These are phyloP conservation scores for Penicillium waksmanii DNA, from an alignment of 495 filamentous ascomycete genomes.

Conservation along the genomic window DNA sequence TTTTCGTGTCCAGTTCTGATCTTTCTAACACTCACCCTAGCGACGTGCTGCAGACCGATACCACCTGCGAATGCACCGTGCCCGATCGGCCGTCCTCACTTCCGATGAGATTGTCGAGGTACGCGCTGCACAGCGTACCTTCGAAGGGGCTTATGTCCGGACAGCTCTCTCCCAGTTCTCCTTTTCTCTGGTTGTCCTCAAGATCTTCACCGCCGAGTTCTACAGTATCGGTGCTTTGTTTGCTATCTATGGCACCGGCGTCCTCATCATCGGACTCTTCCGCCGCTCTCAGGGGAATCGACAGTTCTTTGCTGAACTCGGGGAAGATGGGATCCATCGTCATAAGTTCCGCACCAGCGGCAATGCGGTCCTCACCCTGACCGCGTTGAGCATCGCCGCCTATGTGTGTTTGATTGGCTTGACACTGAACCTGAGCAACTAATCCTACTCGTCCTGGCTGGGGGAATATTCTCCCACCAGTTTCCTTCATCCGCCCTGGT, in stretches of 20 bases:
- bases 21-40: constrained; percentile 23
- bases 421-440: constrained; percentile 59
- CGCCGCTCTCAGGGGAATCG: constrained; percentile 86
- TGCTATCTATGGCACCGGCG: constrained; percentile 84
- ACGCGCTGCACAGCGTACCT: constrained; percentile 91
- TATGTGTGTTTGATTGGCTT: constrained; percentile 81
- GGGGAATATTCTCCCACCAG: too few species aligned
- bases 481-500: too few species aligned
- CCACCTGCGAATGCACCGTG: constrained; percentile 77
- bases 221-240: constrained; percentile 92
- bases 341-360: constrained; percentile 92
- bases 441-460: constrained; percentile 6
- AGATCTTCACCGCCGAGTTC: constrained; percentile 95
- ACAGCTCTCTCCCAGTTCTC: constrained; percentile 93
- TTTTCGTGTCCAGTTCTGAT: neutral
- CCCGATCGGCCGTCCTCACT: constrained; percentile 80
- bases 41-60: constrained; percentile 54
- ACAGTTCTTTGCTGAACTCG: constrained; percentile 85
- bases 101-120: constrained; percentile 87
- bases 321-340: constrained; percentile 65
- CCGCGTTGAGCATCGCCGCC: constrained; percentile 76
- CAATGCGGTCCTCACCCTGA: constrained; percentile 75
- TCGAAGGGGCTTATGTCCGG: constrained; percentile 95
- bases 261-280: constrained; percentile 79
- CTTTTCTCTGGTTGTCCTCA: constrained; percentile 90